These are phyloP conservation scores for Penicillium crystallinum DNA, from an alignment of 495 filamentous ascomycete species.

Conservation along the genomic window DNA sequence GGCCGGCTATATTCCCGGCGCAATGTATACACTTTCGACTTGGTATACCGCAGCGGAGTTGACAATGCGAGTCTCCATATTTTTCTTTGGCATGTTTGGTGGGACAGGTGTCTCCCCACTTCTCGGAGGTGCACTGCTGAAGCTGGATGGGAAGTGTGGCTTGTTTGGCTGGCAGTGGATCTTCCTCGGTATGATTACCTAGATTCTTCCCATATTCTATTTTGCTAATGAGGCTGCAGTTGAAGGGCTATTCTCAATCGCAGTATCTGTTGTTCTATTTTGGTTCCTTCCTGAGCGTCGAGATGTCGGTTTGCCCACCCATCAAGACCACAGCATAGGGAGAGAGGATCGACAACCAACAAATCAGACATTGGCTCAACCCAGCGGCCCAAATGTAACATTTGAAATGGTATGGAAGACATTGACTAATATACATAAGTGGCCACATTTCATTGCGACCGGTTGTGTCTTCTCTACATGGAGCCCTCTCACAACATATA, in stretches of 20 bases:
- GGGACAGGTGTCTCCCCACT: conserved; percentile 45
- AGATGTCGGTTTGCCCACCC: too few relatives aligned
- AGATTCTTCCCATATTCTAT: too few relatives aligned
- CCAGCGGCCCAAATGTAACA: too few relatives aligned
- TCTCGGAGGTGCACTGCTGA: conserved; percentile 38
- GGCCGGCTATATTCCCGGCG: conserved; percentile 53
- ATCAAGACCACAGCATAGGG: not conserved
- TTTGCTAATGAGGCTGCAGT: conserved; percentile 17
- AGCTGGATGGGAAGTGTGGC: conserved; percentile 44
- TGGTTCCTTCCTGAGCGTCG: not conserved
- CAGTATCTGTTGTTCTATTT: conserved; percentile 19
- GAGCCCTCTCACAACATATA: not conserved
- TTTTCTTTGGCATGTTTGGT: conserved; percentile 49
- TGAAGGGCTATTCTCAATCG: conserved; percentile 46
- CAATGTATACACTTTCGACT: conserved; percentile 50
- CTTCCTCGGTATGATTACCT: conserved; percentile 32
- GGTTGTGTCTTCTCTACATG: not conserved
- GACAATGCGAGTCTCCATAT: conserved; percentile 44
- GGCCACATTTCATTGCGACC: not conserved
- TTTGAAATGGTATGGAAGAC: too few relatives aligned
- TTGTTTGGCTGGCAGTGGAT: conserved; percentile 56
- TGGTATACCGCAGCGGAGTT: conserved; percentile 52
- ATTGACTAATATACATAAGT: not conserved
- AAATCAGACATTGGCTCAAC: too few relatives aligned
- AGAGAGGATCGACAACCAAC: too few relatives aligned